Evolutionary conservation across 495 filamentous ascomycete species (phyloP).

Genomic region (Astrocystis sublimbata): DNA sequence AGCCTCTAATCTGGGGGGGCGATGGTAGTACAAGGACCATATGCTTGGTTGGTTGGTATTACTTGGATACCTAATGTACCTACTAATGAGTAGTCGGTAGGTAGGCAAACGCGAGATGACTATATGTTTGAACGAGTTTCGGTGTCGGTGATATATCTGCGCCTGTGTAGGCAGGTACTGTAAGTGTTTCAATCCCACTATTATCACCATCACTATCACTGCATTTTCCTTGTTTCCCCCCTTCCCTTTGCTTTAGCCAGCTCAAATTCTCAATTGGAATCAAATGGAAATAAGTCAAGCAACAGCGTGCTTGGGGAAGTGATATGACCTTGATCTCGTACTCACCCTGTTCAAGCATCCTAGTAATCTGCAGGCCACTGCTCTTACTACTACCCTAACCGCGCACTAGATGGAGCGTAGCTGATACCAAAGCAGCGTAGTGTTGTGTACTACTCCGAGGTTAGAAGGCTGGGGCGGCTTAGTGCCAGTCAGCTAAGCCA

Average conservation of each 20-base stretch:
- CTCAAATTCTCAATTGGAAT: conserved; percentile 4
- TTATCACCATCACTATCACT: too few species aligned
- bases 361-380: conserved; percentile 14
- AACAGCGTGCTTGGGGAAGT: neutral
- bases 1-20: too few species aligned
- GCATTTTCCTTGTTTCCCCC: neutral
- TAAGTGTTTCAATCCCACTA: too few species aligned
- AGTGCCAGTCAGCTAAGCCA: neutral
- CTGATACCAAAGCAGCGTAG: neutral
- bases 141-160: too few species aligned
- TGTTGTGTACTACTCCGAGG: too few species aligned
- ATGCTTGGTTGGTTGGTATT: too few species aligned
- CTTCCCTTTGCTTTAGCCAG: conserved; percentile 1
- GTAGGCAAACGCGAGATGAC: neutral
- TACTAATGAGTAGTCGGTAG: neutral
- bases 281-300: neutral
- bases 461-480: neutral
- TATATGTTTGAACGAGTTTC: neutral
- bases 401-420: conserved; percentile 10
- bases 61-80: too few species aligned
- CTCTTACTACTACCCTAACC: conserved; percentile 10
- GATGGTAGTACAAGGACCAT: too few species aligned
- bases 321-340: conserved; percentile 1
- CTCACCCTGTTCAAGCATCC: neutral
- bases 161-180: too few species aligned